A percentile compares a stretch with the other conserved stretches of the same genome.
Conservation (phyloP, 2,329 filamentous ascomycete genomes). For the Volutella citrinella region DNA sequence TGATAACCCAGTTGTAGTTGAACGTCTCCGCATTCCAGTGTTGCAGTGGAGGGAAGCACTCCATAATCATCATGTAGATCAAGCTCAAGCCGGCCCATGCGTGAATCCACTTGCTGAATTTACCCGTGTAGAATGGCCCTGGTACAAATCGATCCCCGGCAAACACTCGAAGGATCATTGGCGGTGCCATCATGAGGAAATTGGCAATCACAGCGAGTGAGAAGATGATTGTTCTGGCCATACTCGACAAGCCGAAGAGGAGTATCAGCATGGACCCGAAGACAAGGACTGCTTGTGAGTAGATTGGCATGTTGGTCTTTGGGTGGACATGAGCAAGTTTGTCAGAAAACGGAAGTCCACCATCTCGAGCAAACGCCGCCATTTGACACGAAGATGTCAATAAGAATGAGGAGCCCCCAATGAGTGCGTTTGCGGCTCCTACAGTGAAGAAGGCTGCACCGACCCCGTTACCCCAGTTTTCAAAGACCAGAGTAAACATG, state of each 20-base stretch:
- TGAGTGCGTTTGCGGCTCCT: background rate
- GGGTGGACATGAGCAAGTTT: background rate
- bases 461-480: background rate
- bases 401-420: background rate
- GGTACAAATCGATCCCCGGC: constrained; percentile 3
- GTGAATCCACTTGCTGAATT: too few species aligned
- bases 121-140: background rate
- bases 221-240: constrained; percentile 1
- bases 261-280: background rate
- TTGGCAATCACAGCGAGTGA: background rate
- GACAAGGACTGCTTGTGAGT: background rate
- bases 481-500: background rate
- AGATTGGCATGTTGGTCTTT: constrained; percentile 1
- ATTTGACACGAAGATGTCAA: background rate
- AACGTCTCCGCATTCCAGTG: constrained; percentile 21
- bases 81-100: background rate
- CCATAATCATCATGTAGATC: background rate
- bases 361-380: constrained; percentile 2
- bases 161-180: background rate
- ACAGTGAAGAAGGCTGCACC: background rate
- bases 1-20: background rate
- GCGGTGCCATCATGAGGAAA: background rate
- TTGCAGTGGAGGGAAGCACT: constrained; percentile 34
- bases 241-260: constrained; percentile 1
- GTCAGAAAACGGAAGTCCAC: background rate